Evolutionary conservation across 495 filamentous ascomycete genomes (phyloP).

Genomic region (Jackrogersella minutella): DNA sequence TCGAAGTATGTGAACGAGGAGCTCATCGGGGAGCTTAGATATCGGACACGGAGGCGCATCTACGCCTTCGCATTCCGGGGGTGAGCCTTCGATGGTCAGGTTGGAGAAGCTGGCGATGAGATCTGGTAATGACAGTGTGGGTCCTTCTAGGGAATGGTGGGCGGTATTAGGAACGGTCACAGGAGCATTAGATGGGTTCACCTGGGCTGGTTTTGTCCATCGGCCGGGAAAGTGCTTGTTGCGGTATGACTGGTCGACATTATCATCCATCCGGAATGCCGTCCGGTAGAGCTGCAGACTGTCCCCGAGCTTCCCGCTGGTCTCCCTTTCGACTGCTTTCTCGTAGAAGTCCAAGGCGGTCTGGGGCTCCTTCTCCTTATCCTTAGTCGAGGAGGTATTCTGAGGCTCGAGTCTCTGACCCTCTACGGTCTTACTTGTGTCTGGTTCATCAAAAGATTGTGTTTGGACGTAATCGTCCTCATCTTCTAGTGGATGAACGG

Average conservation of each 20-base stretch:
- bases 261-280: slow-evolving; percentile 86
- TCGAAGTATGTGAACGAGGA: slow-evolving; percentile 76
- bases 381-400: slow-evolving; percentile 9
- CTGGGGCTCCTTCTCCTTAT: slow-evolving; percentile 60
- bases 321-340: slow-evolving; percentile 86
- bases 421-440: slow-evolving; percentile 12
- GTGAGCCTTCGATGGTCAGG: slow-evolving; percentile 65
- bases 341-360: slow-evolving; percentile 95
- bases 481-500: slow-evolving; percentile 38
- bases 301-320: slow-evolving; percentile 84
- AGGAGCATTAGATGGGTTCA: slow-evolving; percentile 63
- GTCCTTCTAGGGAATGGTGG: slow-evolving; percentile 66
- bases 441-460: slow-evolving; percentile 49
- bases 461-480: slow-evolving; percentile 54
- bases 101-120: slow-evolving; percentile 78
- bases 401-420: slow-evolving; percentile 32
- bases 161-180: slow-evolving; percentile 61
- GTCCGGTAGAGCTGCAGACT: slow-evolving; percentile 89
- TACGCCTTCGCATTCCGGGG: slow-evolving; percentile 67
- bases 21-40: slow-evolving; percentile 78
- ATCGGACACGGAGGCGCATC: slow-evolving; percentile 79
- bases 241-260: slow-evolving; percentile 84
- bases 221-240: slow-evolving; percentile 85
- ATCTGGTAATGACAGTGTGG: slow-evolving; percentile 63
- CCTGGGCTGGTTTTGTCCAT: slow-evolving; percentile 47